Evolutionary conservation across 1,284 basidiomycete genomes (phyloP), one percentile per base, ranked within the genome.

Genomic region (Marasmius fiardii): DNA sequence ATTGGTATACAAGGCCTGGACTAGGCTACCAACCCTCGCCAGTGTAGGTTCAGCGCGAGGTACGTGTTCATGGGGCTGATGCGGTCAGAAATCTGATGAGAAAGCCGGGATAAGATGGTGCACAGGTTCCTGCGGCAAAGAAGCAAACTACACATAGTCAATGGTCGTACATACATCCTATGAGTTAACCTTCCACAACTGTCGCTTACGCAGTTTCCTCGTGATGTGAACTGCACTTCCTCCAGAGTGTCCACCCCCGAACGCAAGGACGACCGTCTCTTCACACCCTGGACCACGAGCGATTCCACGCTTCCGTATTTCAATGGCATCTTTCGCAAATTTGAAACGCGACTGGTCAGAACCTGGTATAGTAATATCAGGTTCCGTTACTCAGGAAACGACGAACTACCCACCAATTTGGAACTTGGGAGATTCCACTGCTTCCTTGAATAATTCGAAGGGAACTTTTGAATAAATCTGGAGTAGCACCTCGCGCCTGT

Each of bases 311-410:
- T 92, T 94, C 61, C 92, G 80, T 64, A 87, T 66, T 62, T 92
- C 88, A 65, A 94, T 89, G 10, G 85, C 90, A 60, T 92, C 89
- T 71, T 94, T 94, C 11, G 92, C 90, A 70, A 94, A 95, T 65
- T 87, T 88, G 74, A 93, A 95, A 51, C 92, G 85, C 58, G 85
- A 82, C 67, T 93, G 92, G 71, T 90, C 90, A 58, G 88, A 83
- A 43, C 88, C 90, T 88, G 63, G 18, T 34, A 53, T 20, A 43
- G 23, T 52, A 41, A 53, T 61, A 54, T 57, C 31, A 55, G 56
- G 54, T 61, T 59, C 24, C 34, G 41, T 41, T 33, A 11, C 5
- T 18, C 10, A 54, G 52, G 60, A 54, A 58, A 55, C 50, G n/a
- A 48, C 54, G 43, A 44, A 58, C 54, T 37, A 73, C 84, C 57